phyloP scores from a whole-genome alignment of 225 moss, liverwort and hornwort species.

The Bryoerythrophyllum caledonicum region DNA sequence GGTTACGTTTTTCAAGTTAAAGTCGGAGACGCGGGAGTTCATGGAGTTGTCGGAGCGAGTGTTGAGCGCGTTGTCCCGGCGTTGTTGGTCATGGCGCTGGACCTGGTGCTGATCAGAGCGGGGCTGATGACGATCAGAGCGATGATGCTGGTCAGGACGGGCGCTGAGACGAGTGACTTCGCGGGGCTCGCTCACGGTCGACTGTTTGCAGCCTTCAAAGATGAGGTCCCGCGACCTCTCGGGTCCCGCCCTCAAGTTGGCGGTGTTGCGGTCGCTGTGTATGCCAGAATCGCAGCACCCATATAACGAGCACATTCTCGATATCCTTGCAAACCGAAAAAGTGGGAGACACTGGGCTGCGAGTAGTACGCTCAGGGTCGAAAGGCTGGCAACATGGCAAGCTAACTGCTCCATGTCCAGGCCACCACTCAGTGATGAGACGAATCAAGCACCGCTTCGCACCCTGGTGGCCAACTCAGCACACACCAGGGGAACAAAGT shows the following conservation, averaged over 20 bases:
- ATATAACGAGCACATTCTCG: conserved; percentile 32
- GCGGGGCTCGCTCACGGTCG: conserved; percentile 26
- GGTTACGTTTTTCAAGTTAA: conserved; percentile 21
- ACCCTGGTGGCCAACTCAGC: not conserved
- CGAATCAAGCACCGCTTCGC: not conserved
- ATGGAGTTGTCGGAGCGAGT: conserved; percentile 14
- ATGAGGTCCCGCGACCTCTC: conserved; percentile 6
- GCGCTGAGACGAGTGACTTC: conserved; percentile 35
- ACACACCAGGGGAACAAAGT: not conserved
- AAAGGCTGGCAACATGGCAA: conserved; percentile 19
- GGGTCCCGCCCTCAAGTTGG: conserved; percentile 8
- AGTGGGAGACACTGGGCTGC: not conserved
- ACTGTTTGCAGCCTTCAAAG: conserved; percentile 12
- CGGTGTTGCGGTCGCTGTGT: conserved; percentile 39
- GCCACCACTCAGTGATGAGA: not conserved
- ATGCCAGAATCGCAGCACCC: conserved; percentile 44
- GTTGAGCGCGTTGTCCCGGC: conserved; percentile 20
- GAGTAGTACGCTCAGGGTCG: conserved; percentile 3
- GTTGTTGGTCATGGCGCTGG: conserved; percentile 17
- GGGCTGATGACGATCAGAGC: conserved; percentile 10
- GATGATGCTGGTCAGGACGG: not conserved
- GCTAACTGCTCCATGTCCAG: conserved; percentile 10
- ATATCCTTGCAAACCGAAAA: not conserved
- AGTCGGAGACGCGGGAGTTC: conserved; percentile 3
- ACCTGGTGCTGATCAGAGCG: not conserved